Evolutionary conservation across 2,329 filamentous ascomycete species (phyloP), one percentile per base, ranked within the genome.

Genomic region (Botrytis byssoidea): DNA sequence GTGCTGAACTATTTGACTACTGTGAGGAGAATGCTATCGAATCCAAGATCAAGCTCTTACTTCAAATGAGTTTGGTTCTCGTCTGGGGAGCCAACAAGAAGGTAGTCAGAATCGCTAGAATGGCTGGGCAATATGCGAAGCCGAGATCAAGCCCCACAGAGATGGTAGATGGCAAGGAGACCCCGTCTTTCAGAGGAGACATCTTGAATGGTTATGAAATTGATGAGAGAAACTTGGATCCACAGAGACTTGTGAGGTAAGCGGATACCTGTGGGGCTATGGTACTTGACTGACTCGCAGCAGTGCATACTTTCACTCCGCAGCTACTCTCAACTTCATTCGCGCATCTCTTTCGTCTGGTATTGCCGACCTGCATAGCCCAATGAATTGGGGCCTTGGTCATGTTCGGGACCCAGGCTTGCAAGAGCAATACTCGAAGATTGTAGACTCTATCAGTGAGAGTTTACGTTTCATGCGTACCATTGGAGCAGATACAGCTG

Each of bases 91-190:
- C 87, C 74, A 86, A 88, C 83, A 90, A 90, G 84, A 93, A 93
- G 9, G 94, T 99, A 6, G 94, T 99, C 66, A 90, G 96, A 78
- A 97, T 99, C 80, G 96, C 94, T 25, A 90, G 96, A 75, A 98
- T 98, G 90, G 96, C 96, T 20, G 96, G 96, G 5, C 96, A 99
- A 86, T 99, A 97, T 81, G 96, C 96, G 44, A 99, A 99, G 84
- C 96, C 95, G 3, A 87, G 96, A 73, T 97, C 94, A 6, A 97
- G 92, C 78, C 93, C 95, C 0, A 95, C 90, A 55, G 96, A 99
- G 84, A 88, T 90, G 2, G 85, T 97, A 69, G 86, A 97, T 76
- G 95, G 94, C 70, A 89, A 89, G 74, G 89, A 94, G 80, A 92
- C 97, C 72, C 93, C 93, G 6, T 96, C 93, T 60, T 99, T 98